Evolutionary conservation across 345 rosid species (phyloP).

Genomic region (Ceriops zippeliana): DNA sequence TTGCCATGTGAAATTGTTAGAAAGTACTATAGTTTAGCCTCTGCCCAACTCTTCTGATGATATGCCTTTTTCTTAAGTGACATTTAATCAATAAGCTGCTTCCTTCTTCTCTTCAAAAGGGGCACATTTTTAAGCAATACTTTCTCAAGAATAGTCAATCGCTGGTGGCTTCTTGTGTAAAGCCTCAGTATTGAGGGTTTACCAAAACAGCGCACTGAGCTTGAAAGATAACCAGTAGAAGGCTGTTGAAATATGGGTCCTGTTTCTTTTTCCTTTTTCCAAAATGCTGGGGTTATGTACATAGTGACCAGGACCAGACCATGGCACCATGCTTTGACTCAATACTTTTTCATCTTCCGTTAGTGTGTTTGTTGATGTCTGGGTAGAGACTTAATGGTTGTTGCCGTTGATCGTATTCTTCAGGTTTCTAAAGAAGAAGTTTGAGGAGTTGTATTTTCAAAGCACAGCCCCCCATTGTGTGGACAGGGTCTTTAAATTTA

Average conservation of each 20-base stretch:
- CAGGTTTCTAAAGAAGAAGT: conserved; percentile 95
- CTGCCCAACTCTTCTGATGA: no score
- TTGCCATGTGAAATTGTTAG: neutral
- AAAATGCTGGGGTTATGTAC: no score
- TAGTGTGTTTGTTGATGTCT: neutral
- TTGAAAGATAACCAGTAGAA: neutral
- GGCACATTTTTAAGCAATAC: no score
- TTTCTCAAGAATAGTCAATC: no score
- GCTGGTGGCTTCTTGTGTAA: neutral
- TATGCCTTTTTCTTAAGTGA: no score
- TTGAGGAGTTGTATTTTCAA: conserved; percentile 87
- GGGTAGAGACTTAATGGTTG: neutral
- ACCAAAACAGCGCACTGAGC: neutral
- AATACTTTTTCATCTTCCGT: neutral
- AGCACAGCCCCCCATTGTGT: conserved; percentile 79
- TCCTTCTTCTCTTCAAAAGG: no score
- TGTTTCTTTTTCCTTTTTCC: no score
- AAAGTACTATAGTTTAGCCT: neutral
- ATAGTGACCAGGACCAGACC: neutral
- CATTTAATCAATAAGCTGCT: no score
- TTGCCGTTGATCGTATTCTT: conserved; percentile 1
- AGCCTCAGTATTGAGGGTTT: neutral
- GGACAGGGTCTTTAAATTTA: conserved; percentile 92
- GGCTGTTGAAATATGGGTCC: neutral
- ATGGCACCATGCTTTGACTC: neutral